Evolutionary conservation across 106 monocot species (phyloP).

Genomic region (Phalaenopsis equestris): DNA sequence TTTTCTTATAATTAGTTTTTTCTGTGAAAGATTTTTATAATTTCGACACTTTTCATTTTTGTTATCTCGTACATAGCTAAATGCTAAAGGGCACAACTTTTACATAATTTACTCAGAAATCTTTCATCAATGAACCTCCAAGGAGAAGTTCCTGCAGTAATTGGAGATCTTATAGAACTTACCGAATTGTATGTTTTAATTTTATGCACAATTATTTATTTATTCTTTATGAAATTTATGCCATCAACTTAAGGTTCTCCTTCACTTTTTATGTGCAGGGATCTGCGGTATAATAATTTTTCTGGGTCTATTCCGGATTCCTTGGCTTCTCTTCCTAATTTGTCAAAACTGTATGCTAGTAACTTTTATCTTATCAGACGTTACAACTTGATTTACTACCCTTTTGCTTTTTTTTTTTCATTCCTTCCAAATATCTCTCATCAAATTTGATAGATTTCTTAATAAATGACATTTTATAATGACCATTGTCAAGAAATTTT

Average conservation of each 20-base stretch:
- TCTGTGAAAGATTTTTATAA: neutral
- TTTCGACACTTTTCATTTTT: neutral
- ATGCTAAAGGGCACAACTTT: neutral
- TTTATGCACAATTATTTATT: neutral
- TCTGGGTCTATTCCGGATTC: conserved; percentile 31
- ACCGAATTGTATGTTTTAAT: conserved; percentile 34
- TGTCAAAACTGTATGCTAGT: conserved; percentile 31
- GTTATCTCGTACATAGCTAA: neutral
- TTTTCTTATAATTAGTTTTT: neutral
- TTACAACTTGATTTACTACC: neutral
- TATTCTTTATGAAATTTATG: conserved; percentile 2
- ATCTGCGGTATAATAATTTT: conserved; percentile 32
- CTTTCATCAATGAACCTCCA: conserved; percentile 29
- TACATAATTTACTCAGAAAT: conserved; percentile 21
- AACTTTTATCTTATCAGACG: neutral
- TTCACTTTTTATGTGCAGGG: conserved; percentile 13
- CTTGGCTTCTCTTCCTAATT: conserved; percentile 17
- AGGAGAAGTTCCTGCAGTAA: conserved; percentile 29
- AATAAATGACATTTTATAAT: neutral
- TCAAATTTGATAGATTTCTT: neutral
- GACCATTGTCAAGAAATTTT: neutral
- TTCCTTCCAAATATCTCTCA: neutral
- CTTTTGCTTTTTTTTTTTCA: neutral
- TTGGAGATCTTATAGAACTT: conserved; percentile 30
- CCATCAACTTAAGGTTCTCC: conserved; percentile 2